phyloP scores from a whole-genome alignment of 352 stramenopile genomes.

The Globisporangium nagaii region DNA sequence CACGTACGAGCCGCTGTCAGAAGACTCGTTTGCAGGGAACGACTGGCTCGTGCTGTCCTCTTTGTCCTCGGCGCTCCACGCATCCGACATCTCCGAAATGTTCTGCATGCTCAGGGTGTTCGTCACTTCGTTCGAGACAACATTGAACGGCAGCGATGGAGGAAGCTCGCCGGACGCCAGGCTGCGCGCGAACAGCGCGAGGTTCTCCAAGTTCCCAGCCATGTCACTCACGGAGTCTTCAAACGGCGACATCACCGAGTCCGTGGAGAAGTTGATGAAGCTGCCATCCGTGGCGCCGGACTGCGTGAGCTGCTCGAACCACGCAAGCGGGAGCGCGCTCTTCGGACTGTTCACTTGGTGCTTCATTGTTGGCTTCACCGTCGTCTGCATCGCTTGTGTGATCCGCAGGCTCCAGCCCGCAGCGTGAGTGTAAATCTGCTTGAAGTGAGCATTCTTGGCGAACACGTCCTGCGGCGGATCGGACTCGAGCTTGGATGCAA shows the following conservation, averaged over 20 bases:
- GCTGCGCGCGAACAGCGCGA: slow-evolving; percentile 67
- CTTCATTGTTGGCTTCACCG: slow-evolving; percentile 66
- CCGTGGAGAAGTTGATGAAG: slow-evolving; percentile 14
- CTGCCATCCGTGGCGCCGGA: slow-evolving; percentile 35
- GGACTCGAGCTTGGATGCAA: slow-evolving; percentile 61
- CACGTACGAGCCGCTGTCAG: slow-evolving; percentile 27
- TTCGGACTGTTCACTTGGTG: slow-evolving; percentile 64
- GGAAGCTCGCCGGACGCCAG: slow-evolving; percentile 32
- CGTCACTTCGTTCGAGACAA: slow-evolving; percentile 73
- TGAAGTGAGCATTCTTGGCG: slow-evolving; percentile 73
- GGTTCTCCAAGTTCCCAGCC: slow-evolving; percentile 60
- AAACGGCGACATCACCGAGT: slow-evolving; percentile 25
- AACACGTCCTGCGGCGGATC: slow-evolving; percentile 76
- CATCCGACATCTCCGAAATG: slow-evolving; percentile 44
- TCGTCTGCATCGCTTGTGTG: slow-evolving; percentile 71
- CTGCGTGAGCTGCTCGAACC: slow-evolving; percentile 70
- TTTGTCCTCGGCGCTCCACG: slow-evolving; percentile 56
- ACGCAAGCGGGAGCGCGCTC: slow-evolving; percentile 61
- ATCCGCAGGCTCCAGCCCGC: slow-evolving; percentile 75
- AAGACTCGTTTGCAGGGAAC: slow-evolving; percentile 52
- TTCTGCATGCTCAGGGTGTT: slow-evolving; percentile 46
- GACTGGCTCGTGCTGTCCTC: slow-evolving; percentile 63
- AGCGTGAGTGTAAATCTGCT: slow-evolving; percentile 76
- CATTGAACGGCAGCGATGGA: slow-evolving; percentile 25
- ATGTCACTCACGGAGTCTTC: slow-evolving; percentile 39